A percentile compares a stretch with the other conserved stretches of the same genome.
Conservation (phyloP, 2,329 filamentous ascomycete species). For the Magnaporthiopsis incrustans region DNA sequence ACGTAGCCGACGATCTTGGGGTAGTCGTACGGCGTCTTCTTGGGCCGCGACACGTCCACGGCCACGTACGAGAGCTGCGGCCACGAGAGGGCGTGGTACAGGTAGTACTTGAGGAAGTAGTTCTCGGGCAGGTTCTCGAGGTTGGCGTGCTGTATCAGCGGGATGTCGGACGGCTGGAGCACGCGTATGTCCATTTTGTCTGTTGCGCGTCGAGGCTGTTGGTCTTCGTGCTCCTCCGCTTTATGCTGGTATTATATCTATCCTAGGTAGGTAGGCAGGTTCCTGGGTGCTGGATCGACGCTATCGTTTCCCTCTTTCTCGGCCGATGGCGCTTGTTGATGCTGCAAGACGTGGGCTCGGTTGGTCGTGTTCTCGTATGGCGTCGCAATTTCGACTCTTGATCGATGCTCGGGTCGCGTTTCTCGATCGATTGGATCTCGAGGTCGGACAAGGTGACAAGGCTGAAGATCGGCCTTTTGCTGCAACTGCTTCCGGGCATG, state of each 20-base stretch:
- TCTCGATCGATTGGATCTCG: not conserved
- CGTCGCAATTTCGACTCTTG: too few relatives aligned
- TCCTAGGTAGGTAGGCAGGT: too few relatives aligned
- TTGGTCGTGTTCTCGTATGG: too few relatives aligned
- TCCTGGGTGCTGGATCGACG: not conserved
- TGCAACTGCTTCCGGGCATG: too few relatives aligned
- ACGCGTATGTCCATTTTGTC: conserved; percentile 79
- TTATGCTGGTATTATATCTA: not conserved
- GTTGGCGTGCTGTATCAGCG: conserved; percentile 94
- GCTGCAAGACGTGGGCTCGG: too few relatives aligned
- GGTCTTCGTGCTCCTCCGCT: not conserved
- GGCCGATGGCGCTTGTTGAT: too few relatives aligned
- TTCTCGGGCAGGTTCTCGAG: conserved; percentile 98
- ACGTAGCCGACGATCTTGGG: conserved; percentile 98
- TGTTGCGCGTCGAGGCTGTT: not conserved
- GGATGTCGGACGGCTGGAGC: conserved; percentile 74
- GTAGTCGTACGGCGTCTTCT: conserved; percentile 73
- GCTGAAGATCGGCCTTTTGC: too few relatives aligned
- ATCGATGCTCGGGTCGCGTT: not conserved
- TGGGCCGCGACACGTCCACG: conserved; percentile 78
- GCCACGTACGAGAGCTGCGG: conserved; percentile 95
- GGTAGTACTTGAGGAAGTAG: conserved; percentile 99
- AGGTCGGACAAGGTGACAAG: too few relatives aligned
- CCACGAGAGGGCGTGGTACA: conserved; percentile 98
- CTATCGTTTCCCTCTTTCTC: not conserved